Conservation (phyloP, 495 filamentous ascomycete species). For the Penicillium turbatum region DNA sequence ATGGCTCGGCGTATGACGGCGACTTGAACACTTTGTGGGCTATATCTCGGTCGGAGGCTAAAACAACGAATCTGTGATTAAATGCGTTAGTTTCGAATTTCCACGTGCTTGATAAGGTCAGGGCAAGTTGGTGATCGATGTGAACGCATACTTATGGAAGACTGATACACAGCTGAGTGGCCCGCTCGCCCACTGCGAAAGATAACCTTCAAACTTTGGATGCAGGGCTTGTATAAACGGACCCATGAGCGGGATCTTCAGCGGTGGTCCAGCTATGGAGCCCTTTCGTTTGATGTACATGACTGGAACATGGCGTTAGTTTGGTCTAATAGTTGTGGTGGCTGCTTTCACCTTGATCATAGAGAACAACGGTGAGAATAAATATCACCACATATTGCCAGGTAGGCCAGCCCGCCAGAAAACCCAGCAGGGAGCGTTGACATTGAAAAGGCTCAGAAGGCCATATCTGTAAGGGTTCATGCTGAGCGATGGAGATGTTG, state of each 20-base stretch:
- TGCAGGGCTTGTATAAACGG: constrained; percentile 84
- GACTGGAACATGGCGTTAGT: constrained; percentile 45
- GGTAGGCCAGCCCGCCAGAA: constrained; percentile 11
- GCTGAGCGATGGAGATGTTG: constrained; percentile 11
- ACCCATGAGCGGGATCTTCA: constrained; percentile 85
- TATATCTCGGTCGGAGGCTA: constrained; percentile 87
- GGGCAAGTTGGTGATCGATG: not conserved
- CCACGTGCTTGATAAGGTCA: not conserved
- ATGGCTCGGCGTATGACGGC: constrained; percentile 80
- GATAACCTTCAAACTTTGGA: constrained; percentile 78
- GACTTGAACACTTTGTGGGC: constrained; percentile 93
- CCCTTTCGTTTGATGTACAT: constrained; percentile 79
- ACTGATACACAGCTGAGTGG: constrained; percentile 88
- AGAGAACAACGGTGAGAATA: constrained; percentile 24
- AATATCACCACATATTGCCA: constrained; percentile 32
- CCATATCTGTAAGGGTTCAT: constrained; percentile 4
- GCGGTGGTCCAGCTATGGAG: constrained; percentile 69
- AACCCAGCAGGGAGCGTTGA: not conserved
- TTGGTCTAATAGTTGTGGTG: not conserved
- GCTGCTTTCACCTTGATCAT: constrained; percentile 30
- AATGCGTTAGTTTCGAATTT: not conserved
- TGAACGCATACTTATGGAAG: constrained; percentile 78
- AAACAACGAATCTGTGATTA: constrained; percentile 75
- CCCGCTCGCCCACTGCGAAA: constrained; percentile 80
- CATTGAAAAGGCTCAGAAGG: not conserved